Percentiles rank a stretch among this genome's conserved stretches.
phyloP scores from a whole-genome alignment of 148 eudicot genomes.

The Hydrangea macrophylla region DNA sequence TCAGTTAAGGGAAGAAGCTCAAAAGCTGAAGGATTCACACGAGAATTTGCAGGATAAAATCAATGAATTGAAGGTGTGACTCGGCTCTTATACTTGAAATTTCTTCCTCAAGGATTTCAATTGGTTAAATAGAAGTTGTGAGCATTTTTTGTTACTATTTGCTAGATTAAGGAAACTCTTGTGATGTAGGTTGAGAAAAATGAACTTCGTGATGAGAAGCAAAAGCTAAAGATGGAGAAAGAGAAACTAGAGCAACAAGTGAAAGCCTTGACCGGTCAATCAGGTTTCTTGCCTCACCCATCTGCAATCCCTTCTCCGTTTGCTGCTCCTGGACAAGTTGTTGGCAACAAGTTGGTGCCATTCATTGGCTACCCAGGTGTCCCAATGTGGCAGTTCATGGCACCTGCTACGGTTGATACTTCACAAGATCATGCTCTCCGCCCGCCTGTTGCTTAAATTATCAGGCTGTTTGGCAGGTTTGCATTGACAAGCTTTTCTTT shows the following conservation, averaged over 20 bases:
- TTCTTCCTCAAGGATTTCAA: not conserved
- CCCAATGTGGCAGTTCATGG: slow-evolving; percentile 77
- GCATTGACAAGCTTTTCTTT: not conserved
- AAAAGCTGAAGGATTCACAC: slow-evolving; percentile 44
- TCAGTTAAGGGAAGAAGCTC: slow-evolving; percentile 48
- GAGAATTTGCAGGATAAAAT: slow-evolving; percentile 43
- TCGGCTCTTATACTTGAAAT: not conserved
- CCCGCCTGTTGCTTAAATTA: slow-evolving; percentile 64
- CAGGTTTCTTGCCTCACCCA: slow-evolving; percentile 45
- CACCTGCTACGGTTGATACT: slow-evolving; percentile 58
- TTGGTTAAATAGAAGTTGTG: not conserved
- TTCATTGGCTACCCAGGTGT: slow-evolving; percentile 57
- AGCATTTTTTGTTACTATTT: not conserved
- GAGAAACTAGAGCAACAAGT: slow-evolving; percentile 50
- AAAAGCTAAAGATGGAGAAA: slow-evolving; percentile 45
- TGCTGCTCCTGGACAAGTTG: slow-evolving; percentile 41
- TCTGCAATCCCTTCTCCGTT: slow-evolving; percentile 43
- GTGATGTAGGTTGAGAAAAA: slow-evolving; percentile 60
- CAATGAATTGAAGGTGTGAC: slow-evolving; percentile 53
- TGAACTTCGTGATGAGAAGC: slow-evolving; percentile 65
- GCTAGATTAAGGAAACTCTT: not conserved
- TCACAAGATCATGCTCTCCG: slow-evolving; percentile 69
- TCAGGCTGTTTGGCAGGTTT: not conserved
- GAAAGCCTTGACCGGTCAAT: slow-evolving; percentile 34
- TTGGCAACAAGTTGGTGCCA: slow-evolving; percentile 53